phyloP scores from a whole-genome alignment of 805 yeast genomes.

The Schizosaccharomyces cryophilus region DNA sequence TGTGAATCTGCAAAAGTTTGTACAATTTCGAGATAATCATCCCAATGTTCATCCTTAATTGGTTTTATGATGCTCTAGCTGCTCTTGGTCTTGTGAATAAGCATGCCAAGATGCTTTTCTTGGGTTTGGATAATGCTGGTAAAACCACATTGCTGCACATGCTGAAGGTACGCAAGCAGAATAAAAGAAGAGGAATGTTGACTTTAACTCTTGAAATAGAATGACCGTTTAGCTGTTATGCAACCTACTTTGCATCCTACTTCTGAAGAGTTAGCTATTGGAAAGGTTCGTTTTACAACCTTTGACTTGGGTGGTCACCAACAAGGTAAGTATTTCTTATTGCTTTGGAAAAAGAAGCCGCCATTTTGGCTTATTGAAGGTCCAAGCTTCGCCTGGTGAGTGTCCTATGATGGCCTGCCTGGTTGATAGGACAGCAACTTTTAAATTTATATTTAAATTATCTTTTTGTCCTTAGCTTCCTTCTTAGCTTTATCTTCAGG shows the following conservation, averaged over 20 bases:
- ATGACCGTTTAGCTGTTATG: conserved; percentile 89
- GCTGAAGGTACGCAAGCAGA: conserved; percentile 21
- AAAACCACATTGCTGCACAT: conserved; percentile 73
- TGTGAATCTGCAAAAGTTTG: neutral
- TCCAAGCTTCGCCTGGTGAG: neutral
- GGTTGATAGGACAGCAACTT: neutral
- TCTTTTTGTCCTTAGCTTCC: neutral
- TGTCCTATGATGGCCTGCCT: no score
- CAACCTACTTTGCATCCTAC: conserved; percentile 97
- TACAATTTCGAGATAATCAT: neutral
- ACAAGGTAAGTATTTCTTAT: conserved; percentile 20
- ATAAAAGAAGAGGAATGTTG: conserved; percentile 5
- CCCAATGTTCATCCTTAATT: conserved; percentile 9
- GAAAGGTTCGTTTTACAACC: conserved; percentile 88
- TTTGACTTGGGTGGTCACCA: conserved; percentile 96
- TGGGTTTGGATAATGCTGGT: conserved; percentile 95
- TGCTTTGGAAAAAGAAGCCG: neutral
- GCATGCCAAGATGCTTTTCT: conserved; percentile 83
- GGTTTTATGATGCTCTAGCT: conserved; percentile 49
- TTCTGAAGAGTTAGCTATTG: conserved; percentile 90
- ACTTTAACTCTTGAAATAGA: conserved; percentile 16
- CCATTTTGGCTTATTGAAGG: no score
- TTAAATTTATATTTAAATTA: neutral
- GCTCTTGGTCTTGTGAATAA: conserved; percentile 72
- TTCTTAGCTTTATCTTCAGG: no score